A percentile compares a stretch with the other conserved stretches of the same genome.
These are phyloP conservation scores for Lactarius sp. DNA, from an alignment of 768 basidiomycete genomes.

Conservation along the genomic window DNA sequence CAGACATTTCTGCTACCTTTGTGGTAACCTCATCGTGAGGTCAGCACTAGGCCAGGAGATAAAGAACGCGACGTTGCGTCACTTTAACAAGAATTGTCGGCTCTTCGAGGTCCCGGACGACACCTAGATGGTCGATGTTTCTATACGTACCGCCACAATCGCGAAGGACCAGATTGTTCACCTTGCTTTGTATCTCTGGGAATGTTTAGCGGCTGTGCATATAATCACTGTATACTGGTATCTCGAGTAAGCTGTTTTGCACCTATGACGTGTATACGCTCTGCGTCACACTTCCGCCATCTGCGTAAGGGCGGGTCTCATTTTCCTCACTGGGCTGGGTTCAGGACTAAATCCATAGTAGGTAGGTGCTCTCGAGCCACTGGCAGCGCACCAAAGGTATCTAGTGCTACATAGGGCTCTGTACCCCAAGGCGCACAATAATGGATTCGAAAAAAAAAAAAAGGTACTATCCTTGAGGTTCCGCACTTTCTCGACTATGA, in stretches of 20 bases:
- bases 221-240: not conserved
- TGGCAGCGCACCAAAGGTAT: no score
- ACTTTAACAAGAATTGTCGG: slow-evolving; percentile 33
- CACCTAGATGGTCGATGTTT: not conserved
- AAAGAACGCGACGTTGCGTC: slow-evolving; percentile 29
- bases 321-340: not conserved
- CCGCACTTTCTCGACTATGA: no score
- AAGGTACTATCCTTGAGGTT: no score
- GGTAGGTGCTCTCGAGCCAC: no score
- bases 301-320: not conserved
- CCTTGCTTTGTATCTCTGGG: not conserved
- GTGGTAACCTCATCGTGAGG: slow-evolving; percentile 44
- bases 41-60: slow-evolving; percentile 36
- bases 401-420: no score
- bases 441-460: no score
- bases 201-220: not conserved
- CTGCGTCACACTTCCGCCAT: not conserved
- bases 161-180: not conserved
- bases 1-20: slow-evolving; percentile 51
- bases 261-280: not conserved
- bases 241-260: not conserved
- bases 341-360: no score
- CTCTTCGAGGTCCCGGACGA: slow-evolving; percentile 39
- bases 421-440: no score
- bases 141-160: no score